These are phyloP conservation scores for Trichoderma polysporum DNA, from an alignment of 2,329 filamentous ascomycete species.

Conservation along the genomic window DNA sequence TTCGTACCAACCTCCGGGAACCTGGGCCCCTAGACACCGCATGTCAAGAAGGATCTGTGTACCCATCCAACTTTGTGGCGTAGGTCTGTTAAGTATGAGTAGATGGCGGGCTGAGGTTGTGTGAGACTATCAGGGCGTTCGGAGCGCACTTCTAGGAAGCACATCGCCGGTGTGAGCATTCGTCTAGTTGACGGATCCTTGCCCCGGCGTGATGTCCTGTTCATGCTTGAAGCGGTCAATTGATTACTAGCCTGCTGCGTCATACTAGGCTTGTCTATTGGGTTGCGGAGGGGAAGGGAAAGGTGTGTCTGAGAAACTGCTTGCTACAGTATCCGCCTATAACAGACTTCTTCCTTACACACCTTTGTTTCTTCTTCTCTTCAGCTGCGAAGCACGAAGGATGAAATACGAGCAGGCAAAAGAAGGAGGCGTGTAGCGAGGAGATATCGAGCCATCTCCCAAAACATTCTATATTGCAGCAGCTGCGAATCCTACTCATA, in stretches of 20 bases:
- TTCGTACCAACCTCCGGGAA: constrained; percentile 9
- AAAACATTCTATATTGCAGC: constrained; percentile 18
- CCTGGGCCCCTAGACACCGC: background rate
- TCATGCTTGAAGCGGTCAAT: background rate
- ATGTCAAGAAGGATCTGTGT: background rate
- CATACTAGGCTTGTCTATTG: background rate
- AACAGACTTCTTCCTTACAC: background rate
- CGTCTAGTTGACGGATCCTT: background rate
- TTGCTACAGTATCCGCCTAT: background rate
- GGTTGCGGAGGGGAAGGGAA: background rate
- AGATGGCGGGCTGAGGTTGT: background rate
- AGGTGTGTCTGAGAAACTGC: background rate
- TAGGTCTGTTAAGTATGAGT: background rate
- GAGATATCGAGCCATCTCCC: background rate
- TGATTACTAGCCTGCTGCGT: background rate
- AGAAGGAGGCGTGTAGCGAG: background rate
- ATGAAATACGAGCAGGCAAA: background rate
- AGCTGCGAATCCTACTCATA: constrained; percentile 16
- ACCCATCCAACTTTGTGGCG: background rate
- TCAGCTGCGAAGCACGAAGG: background rate
- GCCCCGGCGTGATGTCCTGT: background rate
- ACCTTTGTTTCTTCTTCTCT: background rate
- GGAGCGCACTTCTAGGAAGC: background rate
- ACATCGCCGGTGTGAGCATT: background rate
- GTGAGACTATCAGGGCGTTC: background rate